Evolutionary conservation across 345 rosid genomes (phyloP).

Genomic region (Moricandia arvensis): DNA sequence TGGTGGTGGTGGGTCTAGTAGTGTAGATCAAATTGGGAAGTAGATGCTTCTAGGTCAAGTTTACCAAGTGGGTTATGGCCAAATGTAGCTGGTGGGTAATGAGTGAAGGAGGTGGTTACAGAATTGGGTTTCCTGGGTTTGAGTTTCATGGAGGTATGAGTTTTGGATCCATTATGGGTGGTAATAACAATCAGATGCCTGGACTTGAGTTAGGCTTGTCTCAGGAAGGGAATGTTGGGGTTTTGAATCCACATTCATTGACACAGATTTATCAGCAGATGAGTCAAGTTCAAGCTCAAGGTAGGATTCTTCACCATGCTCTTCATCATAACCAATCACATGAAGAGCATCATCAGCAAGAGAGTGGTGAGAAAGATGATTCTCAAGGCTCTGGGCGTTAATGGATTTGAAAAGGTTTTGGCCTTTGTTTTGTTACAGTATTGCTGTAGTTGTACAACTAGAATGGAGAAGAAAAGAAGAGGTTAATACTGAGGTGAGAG

Average conservation of each 20-base stretch:
- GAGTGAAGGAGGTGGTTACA: conserved; percentile 53
- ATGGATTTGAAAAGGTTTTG: conserved; percentile 36
- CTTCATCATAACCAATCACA: conserved; percentile 29
- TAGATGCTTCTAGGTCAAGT: conserved; percentile 38
- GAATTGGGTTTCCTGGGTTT: conserved; percentile 53
- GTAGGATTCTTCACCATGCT: conserved; percentile 46
- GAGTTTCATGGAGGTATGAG: conserved; percentile 81
- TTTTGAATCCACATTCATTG: conserved; percentile 67
- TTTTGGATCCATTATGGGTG: conserved; percentile 69
- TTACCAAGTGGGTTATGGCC: conserved; percentile 57
- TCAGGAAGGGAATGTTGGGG: conserved; percentile 88
- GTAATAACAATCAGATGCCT: conserved; percentile 57
- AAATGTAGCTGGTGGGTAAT: conserved; percentile 47
- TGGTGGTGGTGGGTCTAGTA: not conserved
- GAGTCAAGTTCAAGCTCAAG: conserved; percentile 48
- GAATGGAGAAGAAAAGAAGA: conserved; percentile 31
- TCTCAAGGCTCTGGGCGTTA: conserved; percentile 85
- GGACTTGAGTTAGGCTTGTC: conserved; percentile 93
- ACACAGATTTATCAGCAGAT: conserved; percentile 89
- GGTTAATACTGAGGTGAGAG: conserved; percentile 41
- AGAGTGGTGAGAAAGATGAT: conserved; percentile 60
- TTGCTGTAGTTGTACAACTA: conserved; percentile 53
- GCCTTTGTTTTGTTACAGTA: conserved; percentile 36
- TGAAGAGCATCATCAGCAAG: conserved; percentile 40
- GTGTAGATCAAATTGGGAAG: no score